Conservation (phyloP, 75 land plant genomes). For the Cunninghamia lanceolata region DNA sequence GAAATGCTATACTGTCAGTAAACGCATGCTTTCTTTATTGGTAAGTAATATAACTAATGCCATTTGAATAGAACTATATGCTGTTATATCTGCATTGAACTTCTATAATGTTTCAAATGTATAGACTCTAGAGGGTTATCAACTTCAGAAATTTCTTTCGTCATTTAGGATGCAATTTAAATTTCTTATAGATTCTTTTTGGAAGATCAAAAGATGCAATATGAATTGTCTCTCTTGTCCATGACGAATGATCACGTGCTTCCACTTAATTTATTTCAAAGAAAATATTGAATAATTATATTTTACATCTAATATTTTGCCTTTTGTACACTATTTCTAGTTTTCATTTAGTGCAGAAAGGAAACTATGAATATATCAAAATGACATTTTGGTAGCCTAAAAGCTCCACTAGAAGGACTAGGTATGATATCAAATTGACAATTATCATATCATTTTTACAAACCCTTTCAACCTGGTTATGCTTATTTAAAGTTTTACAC, state of each 20-base stretch:
- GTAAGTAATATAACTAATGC: neutral
- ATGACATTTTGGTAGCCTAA: neutral
- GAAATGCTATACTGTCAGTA: constrained; percentile 12
- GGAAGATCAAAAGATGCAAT: neutral
- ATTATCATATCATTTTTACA: neutral
- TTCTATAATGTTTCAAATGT: neutral
- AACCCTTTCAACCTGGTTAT: neutral
- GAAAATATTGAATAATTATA: neutral
- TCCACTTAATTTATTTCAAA: neutral
- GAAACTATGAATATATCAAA: neutral
- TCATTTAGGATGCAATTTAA: neutral
- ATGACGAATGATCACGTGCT: neutral
- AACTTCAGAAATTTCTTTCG: neutral
- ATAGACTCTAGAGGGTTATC: neutral
- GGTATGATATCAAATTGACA: neutral
- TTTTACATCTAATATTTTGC: neutral
- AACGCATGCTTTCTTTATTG: constrained; percentile 12
- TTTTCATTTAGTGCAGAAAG: neutral
- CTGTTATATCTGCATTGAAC: too few species aligned
- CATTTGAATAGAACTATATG: neutral
- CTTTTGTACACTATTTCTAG: neutral
- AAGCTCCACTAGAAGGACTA: neutral
- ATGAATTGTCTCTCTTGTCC: neutral
- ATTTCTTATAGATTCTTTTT: neutral
- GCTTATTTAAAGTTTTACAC: neutral